Percentiles rank a stretch among this genome's conserved stretches.
These are phyloP conservation scores for Aristolochia contorta DNA, from an alignment of 164 flowering plant genomes.

Conservation along the genomic window DNA sequence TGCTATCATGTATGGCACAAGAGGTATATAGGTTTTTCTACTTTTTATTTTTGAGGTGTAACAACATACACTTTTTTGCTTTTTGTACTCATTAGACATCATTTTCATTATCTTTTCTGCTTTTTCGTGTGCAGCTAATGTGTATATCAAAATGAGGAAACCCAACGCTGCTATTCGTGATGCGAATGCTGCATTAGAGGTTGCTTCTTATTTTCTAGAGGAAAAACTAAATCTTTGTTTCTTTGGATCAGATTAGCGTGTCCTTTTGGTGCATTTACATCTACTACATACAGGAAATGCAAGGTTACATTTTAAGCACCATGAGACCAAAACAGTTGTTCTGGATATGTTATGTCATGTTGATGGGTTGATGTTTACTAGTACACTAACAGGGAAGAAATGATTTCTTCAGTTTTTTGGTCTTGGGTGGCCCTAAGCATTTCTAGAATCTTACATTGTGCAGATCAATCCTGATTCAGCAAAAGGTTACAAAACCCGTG, in stretches of 20 bases:
- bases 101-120: background rate
- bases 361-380: too few relatives aligned
- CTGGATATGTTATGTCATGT: too few relatives aligned
- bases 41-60: background rate
- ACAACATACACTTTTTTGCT: background rate
- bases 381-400: too few relatives aligned
- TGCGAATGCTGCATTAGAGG: constrained; percentile 93
- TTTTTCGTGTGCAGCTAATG: constrained; percentile 49
- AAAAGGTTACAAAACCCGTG: constrained; percentile 90
- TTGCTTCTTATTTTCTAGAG: constrained; percentile 8
- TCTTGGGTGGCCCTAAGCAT: too few relatives aligned
- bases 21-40: constrained; percentile 44
- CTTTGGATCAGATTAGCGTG: too few relatives aligned
- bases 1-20: constrained; percentile 86
- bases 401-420: too few relatives aligned
- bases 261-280: too few relatives aligned
- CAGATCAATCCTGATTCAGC: constrained; percentile 99
- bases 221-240: too few relatives aligned
- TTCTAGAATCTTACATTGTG: background rate
- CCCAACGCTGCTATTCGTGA: constrained; percentile 97
- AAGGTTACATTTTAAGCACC: too few relatives aligned
- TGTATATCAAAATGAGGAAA: constrained; percentile 85
- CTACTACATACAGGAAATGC: too few relatives aligned
- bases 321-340: too few relatives aligned
- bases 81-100: too few relatives aligned